Percentiles rank a stretch among this genome's conserved stretches.
Evolutionary conservation across 1,284 basidiomycete species (phyloP).

Genomic region (Naganishia cerealis): DNA sequence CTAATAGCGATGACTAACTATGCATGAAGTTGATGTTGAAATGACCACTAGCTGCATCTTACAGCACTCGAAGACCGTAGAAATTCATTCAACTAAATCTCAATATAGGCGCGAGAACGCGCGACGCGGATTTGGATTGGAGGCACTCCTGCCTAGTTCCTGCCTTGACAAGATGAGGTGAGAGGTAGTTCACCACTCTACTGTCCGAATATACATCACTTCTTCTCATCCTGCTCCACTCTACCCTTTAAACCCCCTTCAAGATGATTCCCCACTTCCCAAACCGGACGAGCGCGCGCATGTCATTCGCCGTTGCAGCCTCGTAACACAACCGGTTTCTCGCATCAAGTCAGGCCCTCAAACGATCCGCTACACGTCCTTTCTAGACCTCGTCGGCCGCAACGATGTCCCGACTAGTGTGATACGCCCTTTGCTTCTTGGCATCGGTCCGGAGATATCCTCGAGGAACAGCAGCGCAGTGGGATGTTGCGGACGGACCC

Average conservation of each 20-base stretch:
- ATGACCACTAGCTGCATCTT: background rate
- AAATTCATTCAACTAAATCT: no score
- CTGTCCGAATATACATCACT: background rate
- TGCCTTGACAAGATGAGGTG: no score
- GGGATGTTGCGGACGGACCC: constrained; percentile 26
- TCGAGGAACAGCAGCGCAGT: constrained; percentile 20
- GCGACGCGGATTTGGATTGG: no score
- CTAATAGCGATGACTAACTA: background rate
- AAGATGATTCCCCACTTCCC: background rate
- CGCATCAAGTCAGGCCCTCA: constrained; percentile 8
- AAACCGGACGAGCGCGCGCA: constrained; percentile 1
- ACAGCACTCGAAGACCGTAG: background rate
- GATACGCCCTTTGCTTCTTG: background rate
- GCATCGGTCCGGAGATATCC: constrained; percentile 24
- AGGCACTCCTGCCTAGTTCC: no score
- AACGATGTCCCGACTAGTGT: background rate
- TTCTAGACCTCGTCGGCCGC: background rate
- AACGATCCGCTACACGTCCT: background rate
- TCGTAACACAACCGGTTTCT: background rate
- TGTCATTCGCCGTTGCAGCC: constrained; percentile 7
- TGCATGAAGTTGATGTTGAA: constrained; percentile 8
- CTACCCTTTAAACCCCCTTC: background rate
- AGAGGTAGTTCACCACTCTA: no score
- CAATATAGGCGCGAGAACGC: no score
- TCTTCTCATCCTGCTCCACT: background rate